A percentile compares a stretch with the other conserved stretches of the same genome.
Conservation (phyloP, 176 grass and related monocot species). For the Eremochloa ophiuroides region DNA sequence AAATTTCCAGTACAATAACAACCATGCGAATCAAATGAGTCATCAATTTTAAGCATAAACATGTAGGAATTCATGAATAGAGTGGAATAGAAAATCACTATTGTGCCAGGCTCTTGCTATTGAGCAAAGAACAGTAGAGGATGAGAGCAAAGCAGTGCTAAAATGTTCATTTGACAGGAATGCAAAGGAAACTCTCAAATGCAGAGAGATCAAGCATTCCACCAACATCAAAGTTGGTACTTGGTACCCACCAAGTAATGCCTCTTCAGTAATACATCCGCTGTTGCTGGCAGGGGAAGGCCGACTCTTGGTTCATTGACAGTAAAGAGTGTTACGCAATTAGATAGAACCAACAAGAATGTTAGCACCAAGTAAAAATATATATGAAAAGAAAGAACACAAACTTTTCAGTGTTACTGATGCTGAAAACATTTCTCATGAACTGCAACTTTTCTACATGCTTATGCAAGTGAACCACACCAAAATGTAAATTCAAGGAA, state of each 20-base stretch:
- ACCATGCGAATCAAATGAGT: neutral
- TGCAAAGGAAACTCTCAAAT: conserved; percentile 10
- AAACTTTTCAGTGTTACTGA: neutral
- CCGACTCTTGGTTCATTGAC: conserved; percentile 32
- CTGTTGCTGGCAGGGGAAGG: conserved; percentile 30
- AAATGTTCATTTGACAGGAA: conserved; percentile 15
- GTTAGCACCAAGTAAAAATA: conserved; percentile 24
- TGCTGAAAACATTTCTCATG: conserved; percentile 8
- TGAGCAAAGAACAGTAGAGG: neutral
- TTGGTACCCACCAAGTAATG: conserved; percentile 39
- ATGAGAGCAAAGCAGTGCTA: neutral
- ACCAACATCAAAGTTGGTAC: conserved; percentile 30
- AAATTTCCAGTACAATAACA: neutral
- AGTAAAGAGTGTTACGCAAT: conserved; percentile 18
- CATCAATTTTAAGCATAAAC: neutral
- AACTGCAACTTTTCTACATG: conserved; percentile 18
- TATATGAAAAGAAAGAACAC: neutral
- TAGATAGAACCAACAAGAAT: conserved; percentile 36
- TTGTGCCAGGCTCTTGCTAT: neutral
- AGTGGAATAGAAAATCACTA: neutral
- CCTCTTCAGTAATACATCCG: conserved; percentile 28
- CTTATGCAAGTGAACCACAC: conserved; percentile 14
- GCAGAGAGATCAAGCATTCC: conserved; percentile 39
- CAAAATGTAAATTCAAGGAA: neutral
- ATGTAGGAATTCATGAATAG: neutral